Conservation (phyloP, 2,329 filamentous ascomycete genomes). For the Didymella arachidicola region DNA sequence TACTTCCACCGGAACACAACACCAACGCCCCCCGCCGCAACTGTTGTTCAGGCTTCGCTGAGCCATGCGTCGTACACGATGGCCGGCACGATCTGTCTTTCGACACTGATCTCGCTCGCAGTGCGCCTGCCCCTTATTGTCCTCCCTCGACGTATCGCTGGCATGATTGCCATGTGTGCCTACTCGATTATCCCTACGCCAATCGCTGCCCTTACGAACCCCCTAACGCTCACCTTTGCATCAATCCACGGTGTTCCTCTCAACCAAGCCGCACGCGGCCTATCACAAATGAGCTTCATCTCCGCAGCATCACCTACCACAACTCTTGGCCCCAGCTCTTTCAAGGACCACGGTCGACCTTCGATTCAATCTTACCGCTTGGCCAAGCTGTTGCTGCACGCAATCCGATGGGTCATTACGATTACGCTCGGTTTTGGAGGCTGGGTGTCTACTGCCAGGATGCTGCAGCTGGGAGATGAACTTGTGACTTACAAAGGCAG, state of each 20-base stretch:
- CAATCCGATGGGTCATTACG: slow-evolving; percentile 89
- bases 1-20: slow-evolving; percentile 93
- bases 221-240: slow-evolving; percentile 88
- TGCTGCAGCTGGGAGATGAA: slow-evolving; percentile 69
- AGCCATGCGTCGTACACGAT: slow-evolving; percentile 83
- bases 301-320: slow-evolving; percentile 76
- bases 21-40: slow-evolving; percentile 77
- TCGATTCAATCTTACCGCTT: slow-evolving; percentile 86
- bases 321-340: slow-evolving; percentile 58
- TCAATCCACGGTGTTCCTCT: slow-evolving; percentile 92
- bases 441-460: slow-evolving; percentile 93
- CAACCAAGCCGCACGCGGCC: slow-evolving; percentile 75
- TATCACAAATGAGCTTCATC: slow-evolving; percentile 84
- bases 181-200: slow-evolving; percentile 86
- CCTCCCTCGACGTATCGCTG: slow-evolving; percentile 77
- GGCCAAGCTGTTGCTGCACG: slow-evolving; percentile 88
- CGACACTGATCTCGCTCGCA: slow-evolving; percentile 79
- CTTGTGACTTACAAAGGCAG: slow-evolving; percentile 68
- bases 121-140: slow-evolving; percentile 86
- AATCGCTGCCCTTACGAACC: slow-evolving; percentile 85
- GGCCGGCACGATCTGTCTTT: slow-evolving; percentile 91
- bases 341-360: slow-evolving; percentile 51
- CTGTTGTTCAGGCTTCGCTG: slow-evolving; percentile 84
- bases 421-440: slow-evolving; percentile 89
- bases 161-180: slow-evolving; percentile 72